phyloP scores from a whole-genome alignment of 805 yeast species.

The Pichia nanzhaoensis region DNA sequence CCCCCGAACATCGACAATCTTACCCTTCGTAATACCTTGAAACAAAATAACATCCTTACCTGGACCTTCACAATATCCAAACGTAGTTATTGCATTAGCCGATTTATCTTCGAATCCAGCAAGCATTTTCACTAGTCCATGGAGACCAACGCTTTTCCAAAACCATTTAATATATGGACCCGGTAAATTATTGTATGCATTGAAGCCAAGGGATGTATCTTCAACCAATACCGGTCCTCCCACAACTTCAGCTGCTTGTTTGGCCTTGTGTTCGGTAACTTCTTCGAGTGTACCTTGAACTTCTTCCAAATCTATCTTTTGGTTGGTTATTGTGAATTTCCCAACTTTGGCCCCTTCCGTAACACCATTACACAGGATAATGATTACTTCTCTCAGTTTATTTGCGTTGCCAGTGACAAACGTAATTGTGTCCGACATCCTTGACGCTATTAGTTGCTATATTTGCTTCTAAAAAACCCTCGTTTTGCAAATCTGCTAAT shows the following conservation, averaged over 20 bases:
- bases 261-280: constrained; percentile 75
- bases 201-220: constrained; percentile 85
- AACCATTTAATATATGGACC: constrained; percentile 95
- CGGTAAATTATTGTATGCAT: constrained; percentile 74
- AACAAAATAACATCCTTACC: constrained; percentile 66
- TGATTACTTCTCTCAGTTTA: constrained; percentile 78
- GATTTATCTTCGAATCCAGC: constrained; percentile 74
- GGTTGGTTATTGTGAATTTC: constrained; percentile 47
- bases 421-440: constrained; percentile 23
- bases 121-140: constrained; percentile 71
- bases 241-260: constrained; percentile 56
- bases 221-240: constrained; percentile 87
- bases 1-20: constrained; percentile 72
- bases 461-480: too few relatives aligned
- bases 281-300: constrained; percentile 82
- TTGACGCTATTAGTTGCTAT: too few relatives aligned
- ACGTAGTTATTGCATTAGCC: constrained; percentile 87
- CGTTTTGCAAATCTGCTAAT: too few relatives aligned
- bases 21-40: constrained; percentile 80
- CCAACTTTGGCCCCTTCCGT: constrained; percentile 37
- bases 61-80: constrained; percentile 84
- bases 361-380: constrained; percentile 47
- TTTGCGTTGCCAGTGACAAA: constrained; percentile 73
- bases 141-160: constrained; percentile 63
- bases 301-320: constrained; percentile 77